These are phyloP conservation scores for Hypoxylon fragiforme DNA, from an alignment of 495 filamentous ascomycete genomes.

Conservation along the genomic window DNA sequence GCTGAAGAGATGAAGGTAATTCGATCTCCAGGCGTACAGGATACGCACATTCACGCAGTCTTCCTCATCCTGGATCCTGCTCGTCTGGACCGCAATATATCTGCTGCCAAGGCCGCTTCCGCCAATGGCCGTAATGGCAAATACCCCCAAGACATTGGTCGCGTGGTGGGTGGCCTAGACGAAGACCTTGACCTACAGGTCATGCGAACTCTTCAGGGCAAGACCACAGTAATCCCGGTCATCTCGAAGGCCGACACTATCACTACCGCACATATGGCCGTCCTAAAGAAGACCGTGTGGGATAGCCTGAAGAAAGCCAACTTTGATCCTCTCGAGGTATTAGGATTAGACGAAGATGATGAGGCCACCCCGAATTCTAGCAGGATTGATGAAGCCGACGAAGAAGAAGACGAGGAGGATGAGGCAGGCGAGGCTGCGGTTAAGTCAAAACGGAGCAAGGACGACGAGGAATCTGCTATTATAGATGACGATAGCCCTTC, in stretches of 20 bases:
- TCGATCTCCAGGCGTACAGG: slow-evolving; percentile 86
- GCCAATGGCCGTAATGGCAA: slow-evolving; percentile 56
- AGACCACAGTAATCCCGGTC: slow-evolving; percentile 94
- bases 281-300: slow-evolving; percentile 89
- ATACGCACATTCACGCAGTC: slow-evolving; percentile 96
- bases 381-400: slow-evolving; percentile 64
- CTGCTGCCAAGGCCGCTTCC: slow-evolving; percentile 59
- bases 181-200: slow-evolving; percentile 91
- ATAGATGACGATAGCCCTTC: slow-evolving; percentile 37
- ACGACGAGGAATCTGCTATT: slow-evolving; percentile 27
- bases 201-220: slow-evolving; percentile 83
- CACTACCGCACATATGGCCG: slow-evolving; percentile 88
- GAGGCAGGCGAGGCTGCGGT: slow-evolving; percentile 52
- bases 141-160: slow-evolving; percentile 50
- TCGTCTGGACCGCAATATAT: slow-evolving; percentile 80
- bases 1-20: slow-evolving; percentile 97
- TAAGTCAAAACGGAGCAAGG: slow-evolving; percentile 35
- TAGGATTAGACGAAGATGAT: slow-evolving; percentile 78
- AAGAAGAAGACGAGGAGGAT: slow-evolving; percentile 62
- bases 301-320: slow-evolving; percentile 81
- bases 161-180: slow-evolving; percentile 72
- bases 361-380: slow-evolving; percentile 55
- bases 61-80: slow-evolving; percentile 90
- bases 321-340: slow-evolving; percentile 84
- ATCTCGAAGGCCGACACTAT: slow-evolving; percentile 98